Evolutionary conservation across 768 basidiomycete species (phyloP).

Genomic region (Mrakia frigida): DNA sequence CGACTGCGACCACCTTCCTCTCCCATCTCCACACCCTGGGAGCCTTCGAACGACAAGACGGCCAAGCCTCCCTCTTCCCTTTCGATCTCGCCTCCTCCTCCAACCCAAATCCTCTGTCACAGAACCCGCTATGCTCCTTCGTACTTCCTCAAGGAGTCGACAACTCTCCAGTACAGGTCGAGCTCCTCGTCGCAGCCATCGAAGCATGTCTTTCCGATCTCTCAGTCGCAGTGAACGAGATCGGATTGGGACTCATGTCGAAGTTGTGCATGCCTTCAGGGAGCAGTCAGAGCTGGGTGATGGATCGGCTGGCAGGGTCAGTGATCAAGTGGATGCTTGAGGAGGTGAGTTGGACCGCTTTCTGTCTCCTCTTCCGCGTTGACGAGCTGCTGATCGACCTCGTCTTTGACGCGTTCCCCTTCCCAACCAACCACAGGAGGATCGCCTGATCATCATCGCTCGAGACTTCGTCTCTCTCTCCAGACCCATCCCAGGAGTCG

Average conservation of each 20-base stretch:
- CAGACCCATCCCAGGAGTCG: not conserved
- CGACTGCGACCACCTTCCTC: not conserved
- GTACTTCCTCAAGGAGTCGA: not conserved
- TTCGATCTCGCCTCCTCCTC: not conserved
- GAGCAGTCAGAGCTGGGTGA: not conserved
- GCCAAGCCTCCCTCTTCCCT: not conserved
- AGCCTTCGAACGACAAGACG: not conserved
- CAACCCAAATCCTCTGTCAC: not conserved
- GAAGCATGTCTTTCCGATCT: not conserved
- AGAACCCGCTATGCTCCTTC: not conserved
- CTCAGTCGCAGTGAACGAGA: not conserved
- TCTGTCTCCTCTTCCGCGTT: not conserved
- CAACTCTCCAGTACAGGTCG: not conserved
- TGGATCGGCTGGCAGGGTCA: not conserved
- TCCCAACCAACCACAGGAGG: not conserved
- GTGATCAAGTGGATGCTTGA: not conserved
- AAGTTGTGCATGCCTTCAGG: not conserved
- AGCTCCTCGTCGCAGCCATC: not conserved
- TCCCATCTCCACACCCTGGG: not conserved
- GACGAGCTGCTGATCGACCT: not conserved
- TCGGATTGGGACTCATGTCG: not conserved
- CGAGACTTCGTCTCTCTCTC: slow-evolving; percentile 1
- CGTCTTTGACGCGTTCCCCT: not conserved
- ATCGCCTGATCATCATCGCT: not conserved
- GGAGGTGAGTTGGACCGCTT: not conserved